Evolutionary conservation across 345 rosid species (phyloP), one percentile per base, ranked within the genome.

Genomic region (Populus simonii): DNA sequence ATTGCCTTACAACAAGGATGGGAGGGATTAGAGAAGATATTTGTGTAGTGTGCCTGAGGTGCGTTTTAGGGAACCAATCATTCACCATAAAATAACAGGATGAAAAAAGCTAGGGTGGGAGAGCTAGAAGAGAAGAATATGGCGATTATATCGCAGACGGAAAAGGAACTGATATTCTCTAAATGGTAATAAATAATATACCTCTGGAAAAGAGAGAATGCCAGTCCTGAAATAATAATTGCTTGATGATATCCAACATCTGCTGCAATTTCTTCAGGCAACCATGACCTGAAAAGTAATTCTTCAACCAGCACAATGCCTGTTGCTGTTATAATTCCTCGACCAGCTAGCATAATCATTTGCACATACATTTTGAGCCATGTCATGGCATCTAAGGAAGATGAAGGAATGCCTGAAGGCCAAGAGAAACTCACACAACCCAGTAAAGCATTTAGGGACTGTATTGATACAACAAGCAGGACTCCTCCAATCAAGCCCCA

Each of bases 281-380:
- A 80, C 98, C 97, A 93, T 49, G 98, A 86, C 77, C 98, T 88
- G 80, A 95, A 93, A 82, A 93, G 86, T 83, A 95, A 72, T 84
- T 95, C 99, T 83, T 93, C 98, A 75, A 92, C 97, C 70, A 93
- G 80, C 77, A 84, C 92, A 80, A 90, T 77, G 72, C 90, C 80
- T 12, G 89, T 81, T 55, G 95, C 97, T 1, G 94, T 88, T 78
- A 86, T 43, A 43, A 88, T 80, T 81, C 92, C 99, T 84, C 13
- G 89, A 78, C 78, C 78, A 78, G 85, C 83, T 78, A 92, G 77
- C 70, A 85, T 35, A 67, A 88, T 68, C 80, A 91, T 74, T 74
- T 83, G 82, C 23, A 76, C 88, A 75, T 65, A 80, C 66, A 83
- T 87, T 80, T 82, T 90, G 29, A 93, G 86, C 82, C 74, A 79